Evolutionary conservation across 768 basidiomycete species (phyloP).

Genomic region (Rubroboletus satanas): DNA sequence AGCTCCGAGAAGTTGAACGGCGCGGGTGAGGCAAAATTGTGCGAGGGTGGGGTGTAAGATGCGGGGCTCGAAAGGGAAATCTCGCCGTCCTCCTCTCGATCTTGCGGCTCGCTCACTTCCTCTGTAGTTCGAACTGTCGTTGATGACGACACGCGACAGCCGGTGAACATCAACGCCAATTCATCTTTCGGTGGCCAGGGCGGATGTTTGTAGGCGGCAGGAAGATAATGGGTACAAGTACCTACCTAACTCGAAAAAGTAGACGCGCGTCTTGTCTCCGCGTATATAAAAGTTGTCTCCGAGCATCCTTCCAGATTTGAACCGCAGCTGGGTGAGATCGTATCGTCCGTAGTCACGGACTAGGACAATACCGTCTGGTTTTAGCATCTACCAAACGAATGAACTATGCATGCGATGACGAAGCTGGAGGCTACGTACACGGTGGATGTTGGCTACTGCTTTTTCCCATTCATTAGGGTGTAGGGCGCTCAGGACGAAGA

Average conservation of each 20-base stretch:
- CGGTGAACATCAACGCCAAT: constrained; percentile 76
- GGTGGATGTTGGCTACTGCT: constrained; percentile 77
- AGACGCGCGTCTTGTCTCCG: constrained; percentile 95
- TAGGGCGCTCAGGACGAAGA: constrained; percentile 91
- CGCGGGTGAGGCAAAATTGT: background rate
- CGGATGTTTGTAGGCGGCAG: background rate
- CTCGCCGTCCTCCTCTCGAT: constrained; percentile 13
- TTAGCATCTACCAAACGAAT: constrained; percentile 66
- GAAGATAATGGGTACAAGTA: background rate
- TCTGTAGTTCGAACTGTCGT: constrained; percentile 31
- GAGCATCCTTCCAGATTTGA: constrained; percentile 82
- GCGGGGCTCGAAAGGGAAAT: constrained; percentile 1
- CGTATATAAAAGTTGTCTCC: constrained; percentile 95
- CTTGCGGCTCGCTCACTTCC: constrained; percentile 34
- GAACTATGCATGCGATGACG: background rate
- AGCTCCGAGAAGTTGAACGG: background rate
- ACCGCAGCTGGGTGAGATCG: constrained; percentile 91
- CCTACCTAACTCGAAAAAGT: constrained; percentile 89
- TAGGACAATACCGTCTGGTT: constrained; percentile 80
- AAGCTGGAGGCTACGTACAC: constrained; percentile 41
- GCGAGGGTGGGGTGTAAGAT: constrained; percentile 8
- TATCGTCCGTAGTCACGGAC: constrained; percentile 94
- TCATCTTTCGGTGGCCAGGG: constrained; percentile 51
- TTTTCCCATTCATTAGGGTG: constrained; percentile 89
- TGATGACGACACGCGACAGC: constrained; percentile 41